Conservation (phyloP, 441 rosid species). For the Kokia cookei region DNA sequence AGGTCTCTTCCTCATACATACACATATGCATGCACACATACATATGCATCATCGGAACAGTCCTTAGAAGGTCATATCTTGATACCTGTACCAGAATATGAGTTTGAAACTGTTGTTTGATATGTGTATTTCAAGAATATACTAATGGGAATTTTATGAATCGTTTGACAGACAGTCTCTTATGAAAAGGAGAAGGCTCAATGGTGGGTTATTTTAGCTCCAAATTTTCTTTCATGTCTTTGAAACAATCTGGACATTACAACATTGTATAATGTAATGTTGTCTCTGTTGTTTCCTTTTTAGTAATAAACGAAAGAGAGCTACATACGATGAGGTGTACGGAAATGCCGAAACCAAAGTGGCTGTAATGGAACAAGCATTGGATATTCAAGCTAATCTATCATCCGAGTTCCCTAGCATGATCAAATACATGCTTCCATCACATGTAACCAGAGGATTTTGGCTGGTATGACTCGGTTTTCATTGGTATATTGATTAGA, state of each 20-base stretch:
- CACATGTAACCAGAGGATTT: slow-evolving; percentile 47
- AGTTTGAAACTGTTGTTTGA: too few relatives aligned
- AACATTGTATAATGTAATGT: background rate
- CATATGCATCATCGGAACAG: too few relatives aligned
- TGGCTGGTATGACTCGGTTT: slow-evolving; percentile 38
- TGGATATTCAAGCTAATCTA: slow-evolving; percentile 33
- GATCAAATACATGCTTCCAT: slow-evolving; percentile 42
- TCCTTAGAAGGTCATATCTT: too few relatives aligned
- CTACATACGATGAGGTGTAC: background rate
- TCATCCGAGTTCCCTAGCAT: slow-evolving; percentile 32
- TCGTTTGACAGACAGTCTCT: background rate
- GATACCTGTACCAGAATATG: too few relatives aligned
- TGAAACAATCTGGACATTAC: background rate
- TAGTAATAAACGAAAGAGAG: slow-evolving; percentile 38
- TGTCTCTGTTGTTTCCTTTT: background rate
- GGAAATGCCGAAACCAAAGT: slow-evolving; percentile 2
- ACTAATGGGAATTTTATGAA: background rate
- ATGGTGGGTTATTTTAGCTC: slow-evolving; percentile 19
- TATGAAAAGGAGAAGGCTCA: slow-evolving; percentile 7
- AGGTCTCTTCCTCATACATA: too few relatives aligned
- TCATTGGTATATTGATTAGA: background rate
- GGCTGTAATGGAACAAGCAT: slow-evolving; percentile 29
- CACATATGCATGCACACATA: too few relatives aligned
- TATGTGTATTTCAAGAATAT: too few relatives aligned
- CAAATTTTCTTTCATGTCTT: background rate